Conservation (phyloP, 2,329 filamentous ascomycete species). For the Penicillium sp. region DNA sequence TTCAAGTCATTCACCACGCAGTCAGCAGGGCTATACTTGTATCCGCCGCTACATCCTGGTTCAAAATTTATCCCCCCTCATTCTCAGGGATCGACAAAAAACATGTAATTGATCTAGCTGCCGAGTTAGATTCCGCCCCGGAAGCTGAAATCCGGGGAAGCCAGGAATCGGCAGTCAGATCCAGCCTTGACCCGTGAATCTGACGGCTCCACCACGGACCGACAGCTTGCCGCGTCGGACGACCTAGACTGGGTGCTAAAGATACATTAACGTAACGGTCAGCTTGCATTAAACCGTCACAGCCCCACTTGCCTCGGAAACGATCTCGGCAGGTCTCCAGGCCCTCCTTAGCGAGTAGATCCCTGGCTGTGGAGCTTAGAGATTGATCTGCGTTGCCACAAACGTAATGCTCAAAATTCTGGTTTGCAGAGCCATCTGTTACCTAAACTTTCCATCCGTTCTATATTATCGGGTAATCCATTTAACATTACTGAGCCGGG, state of each 20-base stretch:
- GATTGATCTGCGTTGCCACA: neutral
- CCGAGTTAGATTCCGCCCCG: slow-evolving; percentile 11
- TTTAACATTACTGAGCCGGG: slow-evolving; percentile 1
- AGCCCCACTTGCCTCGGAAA: slow-evolving; percentile 1
- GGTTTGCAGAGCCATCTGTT: neutral
- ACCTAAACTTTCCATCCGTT: neutral
- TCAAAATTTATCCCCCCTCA: neutral
- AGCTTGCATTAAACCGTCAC: slow-evolving; percentile 7
- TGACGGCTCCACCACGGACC: slow-evolving; percentile 9
- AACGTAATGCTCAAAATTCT: neutral
- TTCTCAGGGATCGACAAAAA: neutral
- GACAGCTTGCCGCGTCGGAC: slow-evolving; percentile 14
- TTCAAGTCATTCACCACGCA: neutral
- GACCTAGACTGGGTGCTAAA: neutral
- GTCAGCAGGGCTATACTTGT: neutral
- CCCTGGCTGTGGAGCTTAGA: neutral
- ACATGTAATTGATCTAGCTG: neutral
- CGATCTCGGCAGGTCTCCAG: slow-evolving; percentile 2
- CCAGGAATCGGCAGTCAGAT: slow-evolving; percentile 8
- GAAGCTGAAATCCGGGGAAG: slow-evolving; percentile 16
- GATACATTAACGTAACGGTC: slow-evolving; percentile 2
- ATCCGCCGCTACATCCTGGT: neutral
- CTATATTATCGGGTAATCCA: neutral
- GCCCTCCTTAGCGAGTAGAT: neutral
- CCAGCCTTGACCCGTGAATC: slow-evolving; percentile 6